phyloP scores from a whole-genome alignment of 768 basidiomycete species.

The Lyophyllum atratum region DNA sequence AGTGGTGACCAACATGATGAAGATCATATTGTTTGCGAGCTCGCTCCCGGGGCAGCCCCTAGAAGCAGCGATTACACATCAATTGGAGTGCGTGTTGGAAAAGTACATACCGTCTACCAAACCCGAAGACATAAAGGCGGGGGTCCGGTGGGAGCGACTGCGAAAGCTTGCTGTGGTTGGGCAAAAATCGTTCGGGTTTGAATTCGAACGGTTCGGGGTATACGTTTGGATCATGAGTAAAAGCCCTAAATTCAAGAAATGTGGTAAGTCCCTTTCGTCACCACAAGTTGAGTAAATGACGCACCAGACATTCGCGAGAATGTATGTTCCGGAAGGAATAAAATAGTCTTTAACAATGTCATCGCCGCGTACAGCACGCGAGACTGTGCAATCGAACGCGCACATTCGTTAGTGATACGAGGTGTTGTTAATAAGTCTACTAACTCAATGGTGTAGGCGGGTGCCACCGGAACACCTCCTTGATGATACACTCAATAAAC shows the following conservation, averaged over 20 bases:
- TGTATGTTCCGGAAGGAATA: conserved; percentile 2
- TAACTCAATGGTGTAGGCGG: conserved; percentile 7
- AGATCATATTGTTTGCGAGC: background rate
- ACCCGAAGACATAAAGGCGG: background rate
- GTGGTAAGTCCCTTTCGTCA: background rate
- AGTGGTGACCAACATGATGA: background rate
- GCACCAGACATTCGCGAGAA: conserved; percentile 9
- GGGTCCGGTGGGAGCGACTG: background rate
- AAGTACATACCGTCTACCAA: conserved; percentile 1
- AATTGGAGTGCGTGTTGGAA: too few relatives aligned
- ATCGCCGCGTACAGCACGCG: background rate
- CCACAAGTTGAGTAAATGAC: background rate
- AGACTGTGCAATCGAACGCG: background rate
- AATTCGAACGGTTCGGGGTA: background rate
- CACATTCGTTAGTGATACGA: too few relatives aligned
- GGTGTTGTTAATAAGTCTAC: background rate
- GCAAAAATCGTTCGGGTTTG: background rate
- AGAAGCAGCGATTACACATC: too few relatives aligned
- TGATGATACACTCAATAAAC: conserved; percentile 14
- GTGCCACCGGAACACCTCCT: conserved; percentile 19
- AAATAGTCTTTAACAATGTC: background rate
- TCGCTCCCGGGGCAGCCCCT: background rate
- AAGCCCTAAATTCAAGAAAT: background rate
- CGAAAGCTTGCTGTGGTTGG: background rate
- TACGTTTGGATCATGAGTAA: background rate